These are phyloP conservation scores for Verticillium klebahnii DNA, from an alignment of 2,329 filamentous ascomycete genomes.

Conservation along the genomic window DNA sequence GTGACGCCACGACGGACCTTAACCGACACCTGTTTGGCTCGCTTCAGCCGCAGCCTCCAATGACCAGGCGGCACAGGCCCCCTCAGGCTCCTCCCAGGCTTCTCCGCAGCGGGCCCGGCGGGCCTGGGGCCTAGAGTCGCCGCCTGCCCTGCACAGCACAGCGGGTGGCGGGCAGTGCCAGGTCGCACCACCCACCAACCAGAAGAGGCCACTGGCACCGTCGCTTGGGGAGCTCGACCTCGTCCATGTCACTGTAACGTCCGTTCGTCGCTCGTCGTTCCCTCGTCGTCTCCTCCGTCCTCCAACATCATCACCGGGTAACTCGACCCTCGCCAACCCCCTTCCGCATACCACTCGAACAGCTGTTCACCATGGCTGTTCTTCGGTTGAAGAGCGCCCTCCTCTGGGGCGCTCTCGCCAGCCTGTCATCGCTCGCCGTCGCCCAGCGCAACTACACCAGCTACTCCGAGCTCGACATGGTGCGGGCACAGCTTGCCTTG, in stretches of 20 bases:
- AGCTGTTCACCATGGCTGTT: constrained; percentile 30
- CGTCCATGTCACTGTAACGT: background rate
- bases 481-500: constrained; percentile 63
- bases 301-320: background rate
- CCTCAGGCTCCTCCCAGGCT: background rate
- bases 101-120: background rate
- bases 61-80: background rate
- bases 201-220: background rate
- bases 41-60: background rate
- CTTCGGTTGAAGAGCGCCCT: constrained; percentile 28
- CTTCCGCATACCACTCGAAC: background rate
- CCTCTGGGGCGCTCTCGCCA: constrained; percentile 31
- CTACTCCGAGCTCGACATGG: constrained; percentile 56
- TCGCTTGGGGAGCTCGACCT: background rate
- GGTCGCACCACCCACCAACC: background rate
- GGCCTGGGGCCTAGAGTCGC: background rate
- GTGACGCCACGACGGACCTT: background rate
- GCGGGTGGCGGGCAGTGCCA: background rate
- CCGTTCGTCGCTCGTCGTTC: background rate
- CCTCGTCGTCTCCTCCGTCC: background rate
- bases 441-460: constrained; percentile 55
- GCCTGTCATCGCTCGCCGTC: constrained; percentile 35
- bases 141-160: background rate
- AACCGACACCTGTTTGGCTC: background rate
- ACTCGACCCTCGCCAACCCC: background rate